A percentile compares a stretch with the other conserved stretches of the same genome.
phyloP scores from a whole-genome alignment of 345 rosid species.

The Kandelia obovata region DNA sequence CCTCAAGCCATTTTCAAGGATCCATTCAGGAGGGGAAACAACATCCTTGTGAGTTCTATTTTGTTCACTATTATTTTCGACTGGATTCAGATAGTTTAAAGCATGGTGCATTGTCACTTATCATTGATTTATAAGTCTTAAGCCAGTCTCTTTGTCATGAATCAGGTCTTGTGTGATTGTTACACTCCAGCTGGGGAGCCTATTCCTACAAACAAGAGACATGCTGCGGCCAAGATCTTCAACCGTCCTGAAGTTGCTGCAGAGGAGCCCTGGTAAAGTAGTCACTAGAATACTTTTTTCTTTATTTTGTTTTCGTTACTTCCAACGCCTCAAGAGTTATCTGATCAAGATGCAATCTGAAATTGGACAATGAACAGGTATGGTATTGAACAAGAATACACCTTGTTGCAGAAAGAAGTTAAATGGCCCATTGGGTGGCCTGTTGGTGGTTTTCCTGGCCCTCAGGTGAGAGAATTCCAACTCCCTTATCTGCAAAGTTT shows the following conservation, averaged over 20 bases:
- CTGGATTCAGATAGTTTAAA: not conserved
- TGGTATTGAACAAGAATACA: conserved; percentile 89
- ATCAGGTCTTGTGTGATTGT: conserved; percentile 86
- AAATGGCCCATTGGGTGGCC: conserved; percentile 98
- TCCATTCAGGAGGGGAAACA: conserved; percentile 85
- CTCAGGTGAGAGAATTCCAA: conserved; percentile 48
- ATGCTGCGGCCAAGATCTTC: conserved; percentile 71
- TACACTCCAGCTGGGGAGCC: conserved; percentile 96
- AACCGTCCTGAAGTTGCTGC: conserved; percentile 58
- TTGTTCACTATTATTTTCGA: not conserved
- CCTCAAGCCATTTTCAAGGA: conserved; percentile 96
- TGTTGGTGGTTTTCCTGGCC: conserved; percentile 83
- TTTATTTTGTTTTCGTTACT: not conserved
- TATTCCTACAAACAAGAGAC: conserved; percentile 80
- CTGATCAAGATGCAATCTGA: not conserved
- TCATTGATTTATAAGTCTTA: not conserved
- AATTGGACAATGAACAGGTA: conserved; percentile 38
- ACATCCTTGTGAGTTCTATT: conserved; percentile 62
- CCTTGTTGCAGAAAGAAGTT: conserved; percentile 77
- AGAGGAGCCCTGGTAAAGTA: conserved; percentile 63
- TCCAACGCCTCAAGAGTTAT: not conserved
- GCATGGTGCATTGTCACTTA: too few relatives aligned
- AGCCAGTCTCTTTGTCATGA: not conserved
- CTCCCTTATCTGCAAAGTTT: not conserved
- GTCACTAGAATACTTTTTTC: too few relatives aligned